Base-by-base conservation (phyloP, 805 yeast genomes). In the Barnettozyma pratensis region DNA sequence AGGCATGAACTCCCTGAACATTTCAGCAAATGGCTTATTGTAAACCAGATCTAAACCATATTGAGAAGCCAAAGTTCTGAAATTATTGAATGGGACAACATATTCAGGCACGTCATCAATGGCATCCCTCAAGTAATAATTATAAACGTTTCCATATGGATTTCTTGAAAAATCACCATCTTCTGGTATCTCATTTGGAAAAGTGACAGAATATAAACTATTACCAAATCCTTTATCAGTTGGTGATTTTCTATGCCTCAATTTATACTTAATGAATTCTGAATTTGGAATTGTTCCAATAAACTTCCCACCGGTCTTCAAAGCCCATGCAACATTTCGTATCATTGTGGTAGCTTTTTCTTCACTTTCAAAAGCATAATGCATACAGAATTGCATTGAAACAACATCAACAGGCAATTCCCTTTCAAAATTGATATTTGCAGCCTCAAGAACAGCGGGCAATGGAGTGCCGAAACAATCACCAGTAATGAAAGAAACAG, bases 81-180 rank as follows among this genome's bases (percentile, higher is more conserved):
- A 79, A 1, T 83, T 79, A 60, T 92, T 97, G 66, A 94, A 90
- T 1, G 97, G 98, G 6, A 94, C 97, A 6, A 94, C 95, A 60
- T 86, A 94, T 62, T 94, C 99, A 0, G 98, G 98, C 27, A 94
- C 97, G 59, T 94, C 84, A 53, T 89, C 97, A 43, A 94, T 92
- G 0, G 99, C 99, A 69, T 94, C 99, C 54, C 82, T 82, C 50
- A 94, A 70, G 68, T 73, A 87, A 63, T 87, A 94, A 46, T 79
- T 80, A 65, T 94, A 94, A 58, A 79, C 74, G 65, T 91, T 86
- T 0, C 99, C 99, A 62, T 72, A 89, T 0, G 94, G 87, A 29
- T 41, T 44, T 1, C 83, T 77, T 8, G 80, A 70, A 60, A 87
- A 88, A 42, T 77, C 80, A 2, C 92, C 90, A 56, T 80, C 85